These are phyloP conservation scores for Pugionium dolabratum DNA, from an alignment of 345 rosid genomes.

Conservation along the genomic window DNA sequence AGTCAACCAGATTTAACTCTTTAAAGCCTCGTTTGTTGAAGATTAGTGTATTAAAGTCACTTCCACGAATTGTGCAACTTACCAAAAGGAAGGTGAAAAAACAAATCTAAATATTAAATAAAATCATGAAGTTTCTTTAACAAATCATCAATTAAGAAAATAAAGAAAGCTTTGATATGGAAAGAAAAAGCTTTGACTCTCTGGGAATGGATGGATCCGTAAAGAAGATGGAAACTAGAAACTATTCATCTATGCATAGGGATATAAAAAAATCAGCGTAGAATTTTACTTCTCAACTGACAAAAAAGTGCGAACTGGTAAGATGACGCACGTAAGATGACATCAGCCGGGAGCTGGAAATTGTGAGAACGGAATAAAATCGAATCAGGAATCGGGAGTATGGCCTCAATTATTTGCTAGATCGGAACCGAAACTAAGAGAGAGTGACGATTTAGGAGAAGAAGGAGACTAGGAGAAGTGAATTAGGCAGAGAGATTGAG, in stretches of 20 bases:
- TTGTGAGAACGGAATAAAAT: not conserved
- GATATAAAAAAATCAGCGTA: too few species aligned
- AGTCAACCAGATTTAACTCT: too few species aligned
- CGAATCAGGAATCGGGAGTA: not conserved
- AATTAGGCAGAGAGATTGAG: too few species aligned
- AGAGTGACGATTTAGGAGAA: too few species aligned
- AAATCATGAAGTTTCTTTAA: too few species aligned
- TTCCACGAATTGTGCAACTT: constrained; percentile 3
- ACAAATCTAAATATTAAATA: not conserved
- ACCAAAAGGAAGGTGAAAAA: not conserved
- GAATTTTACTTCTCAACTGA: not conserved
- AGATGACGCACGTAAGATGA: constrained; percentile 3
- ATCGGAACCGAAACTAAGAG: too few species aligned
- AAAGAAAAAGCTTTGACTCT: too few species aligned
- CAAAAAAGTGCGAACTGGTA: not conserved
- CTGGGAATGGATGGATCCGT: too few species aligned
- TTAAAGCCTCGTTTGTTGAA: not conserved
- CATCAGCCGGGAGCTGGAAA: not conserved
- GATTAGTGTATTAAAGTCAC: constrained; percentile 1
- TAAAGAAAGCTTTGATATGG: constrained; percentile 6
- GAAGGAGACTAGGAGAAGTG: too few species aligned
- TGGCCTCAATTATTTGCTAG: too few species aligned
- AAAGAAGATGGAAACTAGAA: too few species aligned
- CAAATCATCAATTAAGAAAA: not conserved
- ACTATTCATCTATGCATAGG: too few species aligned